Percentiles rank a stretch among this genome's conserved stretches.
phyloP scores from a whole-genome alignment of 2,329 filamentous ascomycete genomes.

The Hymenoscyphus occultus region DNA sequence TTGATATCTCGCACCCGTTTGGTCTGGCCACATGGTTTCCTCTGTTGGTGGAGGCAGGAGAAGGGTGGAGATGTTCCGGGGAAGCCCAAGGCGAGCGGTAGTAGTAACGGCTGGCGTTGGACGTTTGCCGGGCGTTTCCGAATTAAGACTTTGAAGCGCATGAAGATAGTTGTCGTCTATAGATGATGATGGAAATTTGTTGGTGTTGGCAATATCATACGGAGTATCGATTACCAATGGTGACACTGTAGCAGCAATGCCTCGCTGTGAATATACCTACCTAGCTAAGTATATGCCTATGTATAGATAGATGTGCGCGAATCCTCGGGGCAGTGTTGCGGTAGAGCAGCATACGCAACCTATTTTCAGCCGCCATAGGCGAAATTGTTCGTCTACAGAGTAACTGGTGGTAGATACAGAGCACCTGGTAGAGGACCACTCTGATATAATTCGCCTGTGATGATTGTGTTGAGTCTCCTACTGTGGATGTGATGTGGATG shows the following conservation, averaged over 20 bases:
- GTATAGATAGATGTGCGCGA: neutral
- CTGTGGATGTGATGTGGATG: no score
- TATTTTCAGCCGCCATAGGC: neutral
- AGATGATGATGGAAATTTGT: neutral
- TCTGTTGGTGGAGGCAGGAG: neutral
- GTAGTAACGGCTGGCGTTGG: neutral
- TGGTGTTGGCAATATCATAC: neutral
- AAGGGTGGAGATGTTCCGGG: neutral
- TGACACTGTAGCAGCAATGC: neutral
- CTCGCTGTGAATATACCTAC: neutral
- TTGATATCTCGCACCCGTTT: neutral
- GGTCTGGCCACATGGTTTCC: neutral
- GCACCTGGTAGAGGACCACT: no score
- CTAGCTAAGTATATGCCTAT: neutral
- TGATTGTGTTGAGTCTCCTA: no score
- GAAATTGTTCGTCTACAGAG: no score
- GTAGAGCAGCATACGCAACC: neutral
- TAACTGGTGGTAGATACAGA: no score
- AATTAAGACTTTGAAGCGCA: neutral
- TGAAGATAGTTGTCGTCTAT: neutral
- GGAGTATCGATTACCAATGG: no score
- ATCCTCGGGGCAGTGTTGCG: neutral
- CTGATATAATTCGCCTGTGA: no score
- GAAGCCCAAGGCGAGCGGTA: neutral
- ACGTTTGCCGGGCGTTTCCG: neutral